Evolutionary conservation across 495 filamentous ascomycete genomes (phyloP), one percentile per base, ranked within the genome.

Genomic region (Hypoxylon perforatum): DNA sequence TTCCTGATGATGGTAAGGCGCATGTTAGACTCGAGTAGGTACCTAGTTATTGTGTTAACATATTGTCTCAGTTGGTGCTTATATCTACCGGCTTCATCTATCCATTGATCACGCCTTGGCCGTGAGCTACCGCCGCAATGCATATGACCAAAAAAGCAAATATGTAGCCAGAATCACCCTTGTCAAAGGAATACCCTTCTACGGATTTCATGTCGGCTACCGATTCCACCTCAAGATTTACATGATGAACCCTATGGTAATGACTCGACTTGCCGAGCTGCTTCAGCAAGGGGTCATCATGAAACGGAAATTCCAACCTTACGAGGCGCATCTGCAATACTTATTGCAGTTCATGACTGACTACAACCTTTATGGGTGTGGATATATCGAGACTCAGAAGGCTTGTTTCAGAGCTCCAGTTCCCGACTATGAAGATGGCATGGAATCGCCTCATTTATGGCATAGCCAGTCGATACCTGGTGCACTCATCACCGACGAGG

Each of bases 321-420:
- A 93, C 73, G 95, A 99, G 76, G 92, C 90, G 47, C 96, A 98
- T 76, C 75, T 98, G 41, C 90, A 96, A 75, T 98, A 91, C 76
- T 77, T 97, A 8, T 84, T 94, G 1, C 96, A 97, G 79, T 98
- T 96, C 87, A 97, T 98, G 94, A 91, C 90, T 65, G 96, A 99
- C 73, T 98, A 93, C 82, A 98, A 96, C 67, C 81, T 99, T 66
- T 97, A 94, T 72, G 95, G 95, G 10, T 99, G 95, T 73, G 88
- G 85, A 25, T 97, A 92, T 71, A 88, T 99, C 74, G 78, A 84
- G 36, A 73, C 74, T 4, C 61, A 58, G 9, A 90, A 86, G 42
- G 84, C 86, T 23, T 82, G 74, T 38, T 97, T 97, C 69, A 86
- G 96, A 52, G 77, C 79, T 35, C 92, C 93, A 4, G 82, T 97